These are phyloP conservation scores for Didymella sp. DNA, from an alignment of 2,329 filamentous ascomycete genomes.

Conservation along the genomic window DNA sequence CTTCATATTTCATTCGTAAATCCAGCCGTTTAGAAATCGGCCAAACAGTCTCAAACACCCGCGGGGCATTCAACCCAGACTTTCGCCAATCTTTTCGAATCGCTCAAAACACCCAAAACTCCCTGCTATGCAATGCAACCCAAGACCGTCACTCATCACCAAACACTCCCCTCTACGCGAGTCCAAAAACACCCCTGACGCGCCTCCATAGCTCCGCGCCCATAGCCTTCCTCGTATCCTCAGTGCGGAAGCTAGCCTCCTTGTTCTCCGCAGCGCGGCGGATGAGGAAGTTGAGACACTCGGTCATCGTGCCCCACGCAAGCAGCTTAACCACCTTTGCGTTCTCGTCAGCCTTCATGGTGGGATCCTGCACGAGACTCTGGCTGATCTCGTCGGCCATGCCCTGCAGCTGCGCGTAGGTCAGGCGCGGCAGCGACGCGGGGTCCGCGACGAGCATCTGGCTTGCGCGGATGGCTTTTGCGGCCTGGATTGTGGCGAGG, in stretches of 20 bases:
- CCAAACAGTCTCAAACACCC: background rate
- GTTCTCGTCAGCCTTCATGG: constrained; percentile 47
- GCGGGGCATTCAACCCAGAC: background rate
- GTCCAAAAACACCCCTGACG: constrained; percentile 35
- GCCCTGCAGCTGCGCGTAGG: constrained; percentile 84
- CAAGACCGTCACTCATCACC: background rate
- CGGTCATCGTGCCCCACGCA: constrained; percentile 64
- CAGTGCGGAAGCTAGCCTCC: constrained; percentile 65
- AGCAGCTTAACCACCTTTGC: constrained; percentile 63
- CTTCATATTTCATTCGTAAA: no score
- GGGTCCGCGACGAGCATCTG: constrained; percentile 50
- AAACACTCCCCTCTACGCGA: constrained; percentile 20
- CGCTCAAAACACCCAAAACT: background rate
- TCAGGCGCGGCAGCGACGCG: constrained; percentile 45
- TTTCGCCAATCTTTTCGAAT: background rate
- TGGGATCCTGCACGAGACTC: constrained; percentile 56
- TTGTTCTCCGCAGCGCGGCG: constrained; percentile 66
- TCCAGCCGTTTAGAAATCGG: constrained; percentile 1
- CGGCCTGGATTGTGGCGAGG: constrained; percentile 68
- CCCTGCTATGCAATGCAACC: constrained; percentile 5
- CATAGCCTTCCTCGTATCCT: constrained; percentile 60
- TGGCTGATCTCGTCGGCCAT: constrained; percentile 94
- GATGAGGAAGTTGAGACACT: constrained; percentile 80
- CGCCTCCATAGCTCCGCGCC: constrained; percentile 56
- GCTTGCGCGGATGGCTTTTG: constrained; percentile 57